Evolutionary conservation across 208 protist species (phyloP), one percentile per base, ranked within the genome.

Genomic region (Leishmania braziliensis): DNA sequence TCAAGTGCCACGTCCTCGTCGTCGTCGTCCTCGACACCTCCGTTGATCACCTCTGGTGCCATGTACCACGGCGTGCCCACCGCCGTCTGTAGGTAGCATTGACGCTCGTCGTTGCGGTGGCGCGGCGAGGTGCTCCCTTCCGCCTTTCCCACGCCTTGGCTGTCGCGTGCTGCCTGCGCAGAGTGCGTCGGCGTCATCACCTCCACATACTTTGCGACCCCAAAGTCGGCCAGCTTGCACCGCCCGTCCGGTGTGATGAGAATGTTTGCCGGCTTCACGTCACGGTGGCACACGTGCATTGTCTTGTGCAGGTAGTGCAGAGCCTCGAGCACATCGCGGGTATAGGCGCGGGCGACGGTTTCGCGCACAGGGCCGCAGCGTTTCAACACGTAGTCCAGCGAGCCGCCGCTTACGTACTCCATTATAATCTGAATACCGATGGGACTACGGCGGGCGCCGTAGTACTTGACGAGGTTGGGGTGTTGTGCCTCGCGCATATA

Each of bases 1-100:
- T 20, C 71, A 10, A 50, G 74, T 0, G n/a, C 58, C 5, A 68
- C 53, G 18, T 84, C 85, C 16, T 83, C 82, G 0, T 90, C 88
- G 20, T 86, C 79, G 5, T 93, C 87, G 3, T 90, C 89, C 0
- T 88, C 84, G 0, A 77, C 83, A 18, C 83, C 88, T 20, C 90
- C 91, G 70, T 88, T 86, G 23, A 98, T 90, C 3, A 98, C 93
- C 81, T 98, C 96, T 2, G 96, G 96, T 2, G 96, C 95, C 93
- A 98, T 98, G 85, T 97, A 98, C 92, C 91, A 97, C 63, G 95
- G 93, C 53, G 96, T 98, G 50, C 96, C 96, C 51, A 95, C 93
- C 9, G 90, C 90, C 29, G 94, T 97, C 71, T 90, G 83, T 89
- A 97, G 91, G 65, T 88, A 87, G 26, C 75, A 39, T 20, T 60